Base-by-base conservation (phyloP, 1,139 yeast genomes). In the Scheffersomyces segobiensis region DNA sequence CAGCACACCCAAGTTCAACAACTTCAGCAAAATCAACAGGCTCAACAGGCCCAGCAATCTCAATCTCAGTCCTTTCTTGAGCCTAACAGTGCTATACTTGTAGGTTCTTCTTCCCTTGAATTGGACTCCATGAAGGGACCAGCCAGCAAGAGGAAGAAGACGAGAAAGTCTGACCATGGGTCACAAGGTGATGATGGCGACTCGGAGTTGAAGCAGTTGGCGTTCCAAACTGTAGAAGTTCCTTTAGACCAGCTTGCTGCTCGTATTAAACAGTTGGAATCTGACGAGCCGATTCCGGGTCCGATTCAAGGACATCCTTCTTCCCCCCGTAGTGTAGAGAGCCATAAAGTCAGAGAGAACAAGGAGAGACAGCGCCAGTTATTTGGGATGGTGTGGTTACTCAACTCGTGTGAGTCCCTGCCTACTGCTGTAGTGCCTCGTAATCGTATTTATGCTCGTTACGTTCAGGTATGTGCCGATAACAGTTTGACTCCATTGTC, bases 341-440 rank as follows among this genome's bases (percentile, higher is more conserved):
- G 59, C 18, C 59, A 58, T 26, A 58, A 60, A 39, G 20, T 59
- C 39, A 64, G 59, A 51, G 67, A 65, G 32, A 60, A 61, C 50
- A 83, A 83, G 53, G 96, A 90, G 64, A 81, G 87, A 59, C 87
- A 86, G 64, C 83, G 91, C 57, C 97, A 91, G 70, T 77, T 90
- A 1, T 90, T 91, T 72, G 97, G 95, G 6, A 83, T 91, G 84
- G 84, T 89, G 1, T 91, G 96, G 92, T 76, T 93, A 48, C 77
- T 88, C 71, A 85, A 87, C 64, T 82, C 87, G 49, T 91, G 97
- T 68, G 88, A 86, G 63, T 70, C 83, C 2, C 78, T 86, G 46
- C 83, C 85, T 5, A 86, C 87, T 2, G 86, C 93, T 3, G 96
- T 89, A 52, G 92, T 93, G 20, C 97, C 97, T 6, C 77, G 98